Conservation (phyloP, 1,284 basidiomycete species). For the Neotropicomus parvogracilis region DNA sequence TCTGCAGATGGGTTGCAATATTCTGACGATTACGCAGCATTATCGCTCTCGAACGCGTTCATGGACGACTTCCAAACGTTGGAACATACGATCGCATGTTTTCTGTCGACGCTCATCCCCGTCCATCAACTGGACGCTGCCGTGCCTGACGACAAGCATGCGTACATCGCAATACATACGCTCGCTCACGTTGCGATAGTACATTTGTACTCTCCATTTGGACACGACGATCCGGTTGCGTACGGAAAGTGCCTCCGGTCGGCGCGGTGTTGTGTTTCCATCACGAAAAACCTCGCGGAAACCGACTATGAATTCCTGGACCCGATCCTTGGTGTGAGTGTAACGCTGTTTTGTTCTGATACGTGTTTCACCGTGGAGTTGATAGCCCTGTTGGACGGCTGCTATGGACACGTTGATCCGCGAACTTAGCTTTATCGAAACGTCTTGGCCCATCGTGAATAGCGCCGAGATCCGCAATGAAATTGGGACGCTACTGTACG, state of each 20-base stretch:
- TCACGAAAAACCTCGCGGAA: conserved; percentile 60
- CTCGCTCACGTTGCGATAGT: conserved; percentile 67
- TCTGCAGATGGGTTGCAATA: conserved; percentile 11
- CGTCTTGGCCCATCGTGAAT: conserved; percentile 56
- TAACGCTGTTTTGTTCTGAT: conserved; percentile 4
- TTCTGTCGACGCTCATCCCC: conserved; percentile 58
- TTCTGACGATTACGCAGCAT: conserved; percentile 32
- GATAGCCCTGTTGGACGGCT: conserved; percentile 66
- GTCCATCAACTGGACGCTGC: conserved; percentile 59
- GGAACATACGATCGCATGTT: conserved; percentile 60
- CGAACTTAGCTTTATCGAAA: conserved; percentile 56
- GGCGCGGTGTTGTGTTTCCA: conserved; percentile 51
- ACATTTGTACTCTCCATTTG: conserved; percentile 59
- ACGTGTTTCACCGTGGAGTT: conserved; percentile 10
- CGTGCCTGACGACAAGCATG: conserved; percentile 56
- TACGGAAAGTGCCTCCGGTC: conserved; percentile 64
- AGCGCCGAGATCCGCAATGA: conserved; percentile 57
- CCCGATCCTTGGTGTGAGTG: conserved; percentile 67
- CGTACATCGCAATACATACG: conserved; percentile 57
- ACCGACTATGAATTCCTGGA: conserved; percentile 66
- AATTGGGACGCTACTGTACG: conserved; percentile 56
- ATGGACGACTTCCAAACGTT: conserved; percentile 56
- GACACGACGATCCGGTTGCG: conserved; percentile 53
- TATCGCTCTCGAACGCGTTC: conserved; percentile 44
- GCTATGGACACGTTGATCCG: conserved; percentile 62